Percentiles rank a stretch among this genome's conserved stretches.
Evolutionary conservation across 257 asterid genomes (phyloP).

Genomic region (Forsythia suspensa): DNA sequence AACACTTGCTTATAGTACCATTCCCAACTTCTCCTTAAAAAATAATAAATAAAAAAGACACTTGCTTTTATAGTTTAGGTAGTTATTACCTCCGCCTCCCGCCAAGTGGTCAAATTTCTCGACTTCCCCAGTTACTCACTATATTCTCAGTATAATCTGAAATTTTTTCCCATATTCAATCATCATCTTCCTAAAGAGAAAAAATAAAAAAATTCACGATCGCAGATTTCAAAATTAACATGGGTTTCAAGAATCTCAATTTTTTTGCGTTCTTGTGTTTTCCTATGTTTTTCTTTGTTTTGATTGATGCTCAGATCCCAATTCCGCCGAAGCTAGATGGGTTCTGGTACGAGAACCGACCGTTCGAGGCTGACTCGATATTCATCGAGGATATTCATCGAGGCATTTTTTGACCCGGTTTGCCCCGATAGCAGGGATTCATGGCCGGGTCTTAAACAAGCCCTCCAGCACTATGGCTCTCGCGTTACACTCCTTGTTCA

Average conservation of each 20-base stretch:
- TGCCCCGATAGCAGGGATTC: conserved; percentile 91
- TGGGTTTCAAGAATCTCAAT: neutral
- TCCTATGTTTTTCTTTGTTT: neutral
- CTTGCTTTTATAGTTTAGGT: too few species aligned
- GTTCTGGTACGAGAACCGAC: conserved; percentile 54
- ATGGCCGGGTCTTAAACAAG: conserved; percentile 78
- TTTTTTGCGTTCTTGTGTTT: neutral
- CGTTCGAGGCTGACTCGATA: conserved; percentile 29
- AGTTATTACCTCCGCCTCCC: neutral
- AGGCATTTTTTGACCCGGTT: conserved; percentile 89
- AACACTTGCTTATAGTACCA: too few species aligned
- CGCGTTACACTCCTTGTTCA: conserved; percentile 49
- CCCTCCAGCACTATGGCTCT: conserved; percentile 48
- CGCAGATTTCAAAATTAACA: neutral
- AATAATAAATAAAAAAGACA: too few species aligned
- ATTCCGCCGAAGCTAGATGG: conserved; percentile 61
- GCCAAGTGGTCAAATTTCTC: neutral
- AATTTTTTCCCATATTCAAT: neutral
- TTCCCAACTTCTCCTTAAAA: too few species aligned
- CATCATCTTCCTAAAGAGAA: neutral
- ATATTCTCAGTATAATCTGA: neutral
- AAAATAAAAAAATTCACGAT: neutral
- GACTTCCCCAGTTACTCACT: neutral
- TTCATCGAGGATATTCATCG: conserved; percentile 71
- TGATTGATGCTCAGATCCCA: conserved; percentile 27